These are phyloP conservation scores for Chalciporus piperatoides DNA, from an alignment of 1,284 basidiomycete species.

Conservation along the genomic window DNA sequence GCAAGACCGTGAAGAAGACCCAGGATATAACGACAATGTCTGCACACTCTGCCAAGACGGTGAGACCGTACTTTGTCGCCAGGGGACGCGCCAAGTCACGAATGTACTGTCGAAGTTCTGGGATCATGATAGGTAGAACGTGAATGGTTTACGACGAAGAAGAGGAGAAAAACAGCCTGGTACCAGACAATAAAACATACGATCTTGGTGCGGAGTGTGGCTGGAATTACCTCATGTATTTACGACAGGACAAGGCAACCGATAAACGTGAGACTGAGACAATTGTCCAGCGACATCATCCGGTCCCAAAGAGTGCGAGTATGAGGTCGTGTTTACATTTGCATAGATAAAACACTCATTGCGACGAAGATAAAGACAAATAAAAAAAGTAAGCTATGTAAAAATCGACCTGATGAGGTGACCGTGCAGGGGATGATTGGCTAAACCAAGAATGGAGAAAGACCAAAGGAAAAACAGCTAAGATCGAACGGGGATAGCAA, in stretches of 20 bases:
- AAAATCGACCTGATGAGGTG: neutral
- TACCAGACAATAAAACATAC: neutral
- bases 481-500: neutral
- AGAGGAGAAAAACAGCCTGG: neutral
- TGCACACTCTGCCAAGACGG: slow-evolving; percentile 54
- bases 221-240: neutral
- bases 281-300: no score
- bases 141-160: neutral
- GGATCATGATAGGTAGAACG: slow-evolving; percentile 22
- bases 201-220: neutral
- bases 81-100: slow-evolving; percentile 27
- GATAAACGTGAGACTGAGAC: no score
- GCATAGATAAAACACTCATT: slow-evolving; percentile 24
- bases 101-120: slow-evolving; percentile 28
- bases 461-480: slow-evolving; percentile 1
- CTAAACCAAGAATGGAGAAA: slow-evolving; percentile 25
- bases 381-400: slow-evolving; percentile 26
- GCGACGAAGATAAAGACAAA: slow-evolving; percentile 33
- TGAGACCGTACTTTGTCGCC: slow-evolving; percentile 26
- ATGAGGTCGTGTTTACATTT: slow-evolving; percentile 28
- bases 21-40: slow-evolving; percentile 65
- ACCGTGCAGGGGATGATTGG: slow-evolving; percentile 10
- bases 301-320: neutral
- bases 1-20: slow-evolving; percentile 45
- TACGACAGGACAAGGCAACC: neutral